phyloP scores from a whole-genome alignment of 257 asterid genomes.

The Rhazya stricta region DNA sequence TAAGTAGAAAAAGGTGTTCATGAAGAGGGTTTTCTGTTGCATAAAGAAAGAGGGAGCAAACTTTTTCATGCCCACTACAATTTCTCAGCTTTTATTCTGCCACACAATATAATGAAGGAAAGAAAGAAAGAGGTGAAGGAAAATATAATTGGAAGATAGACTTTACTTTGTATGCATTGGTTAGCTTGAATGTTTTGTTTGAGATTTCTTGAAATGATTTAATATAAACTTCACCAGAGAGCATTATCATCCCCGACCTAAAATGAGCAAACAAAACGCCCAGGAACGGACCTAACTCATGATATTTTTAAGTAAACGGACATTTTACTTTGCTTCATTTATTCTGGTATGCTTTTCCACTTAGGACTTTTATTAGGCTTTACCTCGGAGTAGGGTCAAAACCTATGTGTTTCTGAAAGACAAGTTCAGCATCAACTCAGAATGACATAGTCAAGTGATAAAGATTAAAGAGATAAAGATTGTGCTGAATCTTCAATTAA shows the following conservation, averaged over 20 bases:
- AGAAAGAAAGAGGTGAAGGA: not conserved
- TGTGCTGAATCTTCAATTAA: too few relatives aligned
- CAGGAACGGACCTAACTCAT: not conserved
- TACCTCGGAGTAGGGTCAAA: not conserved
- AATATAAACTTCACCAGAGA: not conserved
- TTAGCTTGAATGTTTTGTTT: not conserved
- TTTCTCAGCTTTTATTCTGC: not conserved
- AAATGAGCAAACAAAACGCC: constrained; percentile 16
- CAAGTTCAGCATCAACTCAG: not conserved
- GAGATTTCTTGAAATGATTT: not conserved
- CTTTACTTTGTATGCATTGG: not conserved
- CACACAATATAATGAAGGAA: constrained; percentile 4
- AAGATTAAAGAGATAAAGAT: too few relatives aligned
- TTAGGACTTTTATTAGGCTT: not conserved
- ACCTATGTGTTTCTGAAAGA: not conserved
- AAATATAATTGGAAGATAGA: not conserved
- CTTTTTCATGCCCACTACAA: constrained; percentile 22
- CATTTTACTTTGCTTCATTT: not conserved
- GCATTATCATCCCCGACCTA: constrained; percentile 2
- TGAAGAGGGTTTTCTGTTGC: not conserved
- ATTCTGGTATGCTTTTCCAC: not conserved
- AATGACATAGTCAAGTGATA: too few relatives aligned
- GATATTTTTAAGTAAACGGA: not conserved
- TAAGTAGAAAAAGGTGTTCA: constrained; percentile 35
- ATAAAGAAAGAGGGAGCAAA: constrained; percentile 8